A percentile compares a stretch with the other conserved stretches of the same genome.
These are phyloP conservation scores for Geosmithia flava DNA, from an alignment of 2,329 filamentous ascomycete genomes.

Conservation along the genomic window DNA sequence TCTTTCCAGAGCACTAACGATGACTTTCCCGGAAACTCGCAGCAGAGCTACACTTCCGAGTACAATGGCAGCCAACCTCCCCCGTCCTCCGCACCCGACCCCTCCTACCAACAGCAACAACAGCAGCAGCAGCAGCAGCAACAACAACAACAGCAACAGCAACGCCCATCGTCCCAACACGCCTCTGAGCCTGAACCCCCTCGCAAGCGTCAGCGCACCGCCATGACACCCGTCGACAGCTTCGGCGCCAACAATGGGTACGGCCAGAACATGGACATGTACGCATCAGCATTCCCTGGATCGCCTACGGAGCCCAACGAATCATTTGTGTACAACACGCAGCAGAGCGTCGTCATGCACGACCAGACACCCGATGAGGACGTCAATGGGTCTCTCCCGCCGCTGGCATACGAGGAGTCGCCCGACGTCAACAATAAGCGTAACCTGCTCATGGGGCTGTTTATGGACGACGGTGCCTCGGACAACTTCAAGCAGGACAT, in stretches of 20 bases:
- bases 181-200: conserved; percentile 55
- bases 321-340: conserved; percentile 60
- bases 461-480: conserved; percentile 59
- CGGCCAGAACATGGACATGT: conserved; percentile 31
- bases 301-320: conserved; percentile 73
- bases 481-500: conserved; percentile 67
- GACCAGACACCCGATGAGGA: conserved; percentile 31
- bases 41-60: conserved; percentile 72
- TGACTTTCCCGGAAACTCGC: conserved; percentile 60
- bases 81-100: conserved; percentile 38
- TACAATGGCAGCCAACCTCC: conserved; percentile 27
- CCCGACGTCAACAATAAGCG: conserved; percentile 68
- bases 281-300: conserved; percentile 41
- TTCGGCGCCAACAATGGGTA: conserved; percentile 34
- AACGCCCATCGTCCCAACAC: conserved; percentile 9
- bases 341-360: conserved; percentile 24
- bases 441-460: conserved; percentile 68
- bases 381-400: conserved; percentile 47
- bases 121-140: conserved; percentile 5
- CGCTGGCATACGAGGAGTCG: conserved; percentile 47
- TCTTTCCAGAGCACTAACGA: conserved; percentile 55
- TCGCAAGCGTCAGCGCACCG: conserved; percentile 59
- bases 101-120: conserved; percentile 53
- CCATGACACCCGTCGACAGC: conserved; percentile 42
- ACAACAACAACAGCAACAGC: conserved; percentile 4